phyloP scores from a whole-genome alignment of 2,329 filamentous ascomycete species.

The Pseudocercospora cruenta region DNA sequence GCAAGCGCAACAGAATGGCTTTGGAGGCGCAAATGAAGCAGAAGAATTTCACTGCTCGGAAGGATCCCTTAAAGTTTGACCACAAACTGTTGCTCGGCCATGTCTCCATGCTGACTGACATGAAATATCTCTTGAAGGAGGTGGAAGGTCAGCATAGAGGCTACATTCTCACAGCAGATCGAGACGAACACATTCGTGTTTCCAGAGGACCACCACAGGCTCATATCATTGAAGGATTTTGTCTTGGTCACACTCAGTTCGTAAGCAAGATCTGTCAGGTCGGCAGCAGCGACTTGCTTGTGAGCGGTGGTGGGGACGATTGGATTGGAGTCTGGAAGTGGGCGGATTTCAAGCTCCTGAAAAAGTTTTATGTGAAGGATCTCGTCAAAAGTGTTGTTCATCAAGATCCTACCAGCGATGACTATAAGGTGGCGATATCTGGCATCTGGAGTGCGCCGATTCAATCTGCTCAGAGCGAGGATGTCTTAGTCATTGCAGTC shows the following conservation, averaged over 20 bases:
- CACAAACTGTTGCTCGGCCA: slow-evolving; percentile 83
- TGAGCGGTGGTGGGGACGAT: slow-evolving; percentile 86
- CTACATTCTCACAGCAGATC: slow-evolving; percentile 69
- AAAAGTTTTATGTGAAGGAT: slow-evolving; percentile 55
- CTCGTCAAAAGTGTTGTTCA: slow-evolving; percentile 6
- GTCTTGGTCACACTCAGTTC: slow-evolving; percentile 85
- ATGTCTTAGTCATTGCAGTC: slow-evolving; percentile 44
- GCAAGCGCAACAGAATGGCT: slow-evolving; percentile 61
- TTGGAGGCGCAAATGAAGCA: slow-evolving; percentile 60
- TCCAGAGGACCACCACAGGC: slow-evolving; percentile 80
- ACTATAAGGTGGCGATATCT: slow-evolving; percentile 50
- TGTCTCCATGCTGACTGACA: slow-evolving; percentile 88
- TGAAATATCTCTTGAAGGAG: slow-evolving; percentile 60
- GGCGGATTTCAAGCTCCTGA: slow-evolving; percentile 59
- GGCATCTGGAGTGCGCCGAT: slow-evolving; percentile 52
- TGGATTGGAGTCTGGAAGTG: slow-evolving; percentile 83
- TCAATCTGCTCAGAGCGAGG: slow-evolving; percentile 12
- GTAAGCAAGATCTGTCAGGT: slow-evolving; percentile 72
- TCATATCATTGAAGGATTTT: slow-evolving; percentile 86
- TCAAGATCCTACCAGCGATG: neutral
- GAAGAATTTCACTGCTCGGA: slow-evolving; percentile 47
- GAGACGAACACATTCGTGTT: slow-evolving; percentile 84
- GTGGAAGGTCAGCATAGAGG: slow-evolving; percentile 49
- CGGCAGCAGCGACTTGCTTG: slow-evolving; percentile 64
- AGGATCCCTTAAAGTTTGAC: slow-evolving; percentile 63